Evolutionary conservation across 106 monocot genomes (phyloP).

Genomic region (Allium sativum): DNA sequence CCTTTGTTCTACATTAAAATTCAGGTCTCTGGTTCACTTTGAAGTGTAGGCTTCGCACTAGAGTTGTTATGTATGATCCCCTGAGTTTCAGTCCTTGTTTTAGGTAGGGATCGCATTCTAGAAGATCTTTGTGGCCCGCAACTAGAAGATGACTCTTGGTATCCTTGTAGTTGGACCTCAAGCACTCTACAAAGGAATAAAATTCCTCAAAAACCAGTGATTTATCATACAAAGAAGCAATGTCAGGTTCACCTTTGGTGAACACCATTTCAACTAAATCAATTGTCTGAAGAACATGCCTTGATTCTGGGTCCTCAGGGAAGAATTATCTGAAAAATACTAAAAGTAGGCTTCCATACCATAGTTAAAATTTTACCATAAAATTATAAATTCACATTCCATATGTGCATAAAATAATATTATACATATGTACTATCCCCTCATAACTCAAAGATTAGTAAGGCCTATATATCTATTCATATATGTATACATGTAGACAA

Average conservation of each 20-base stretch:
- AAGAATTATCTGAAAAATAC: too few species aligned
- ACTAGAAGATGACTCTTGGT: conserved; percentile 80
- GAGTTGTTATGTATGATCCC: conserved; percentile 61
- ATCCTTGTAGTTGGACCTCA: conserved; percentile 66
- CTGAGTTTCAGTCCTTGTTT: conserved; percentile 65
- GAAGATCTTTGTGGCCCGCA: conserved; percentile 1
- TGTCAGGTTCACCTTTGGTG: conserved; percentile 88
- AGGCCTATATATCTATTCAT: too few species aligned
- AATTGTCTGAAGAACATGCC: conserved; percentile 88
- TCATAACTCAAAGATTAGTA: too few species aligned
- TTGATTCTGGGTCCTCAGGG: too few species aligned
- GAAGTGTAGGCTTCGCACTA: conserved; percentile 53
- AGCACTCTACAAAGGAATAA: conserved; percentile 56
- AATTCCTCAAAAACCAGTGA: conserved; percentile 82
- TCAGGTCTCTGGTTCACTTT: conserved; percentile 48
- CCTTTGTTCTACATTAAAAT: background rate
- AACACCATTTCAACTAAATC: conserved; percentile 99
- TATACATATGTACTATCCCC: too few species aligned
- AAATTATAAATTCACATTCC: too few species aligned
- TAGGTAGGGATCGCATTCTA: conserved; percentile 28
- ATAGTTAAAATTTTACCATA: too few species aligned
- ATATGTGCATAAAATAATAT: too few species aligned
- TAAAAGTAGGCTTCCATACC: too few species aligned
- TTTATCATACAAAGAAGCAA: conserved; percentile 90
- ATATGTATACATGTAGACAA: too few species aligned